phyloP scores from a whole-genome alignment of 164 flowering plant species.

The Aristolochia contorta region DNA sequence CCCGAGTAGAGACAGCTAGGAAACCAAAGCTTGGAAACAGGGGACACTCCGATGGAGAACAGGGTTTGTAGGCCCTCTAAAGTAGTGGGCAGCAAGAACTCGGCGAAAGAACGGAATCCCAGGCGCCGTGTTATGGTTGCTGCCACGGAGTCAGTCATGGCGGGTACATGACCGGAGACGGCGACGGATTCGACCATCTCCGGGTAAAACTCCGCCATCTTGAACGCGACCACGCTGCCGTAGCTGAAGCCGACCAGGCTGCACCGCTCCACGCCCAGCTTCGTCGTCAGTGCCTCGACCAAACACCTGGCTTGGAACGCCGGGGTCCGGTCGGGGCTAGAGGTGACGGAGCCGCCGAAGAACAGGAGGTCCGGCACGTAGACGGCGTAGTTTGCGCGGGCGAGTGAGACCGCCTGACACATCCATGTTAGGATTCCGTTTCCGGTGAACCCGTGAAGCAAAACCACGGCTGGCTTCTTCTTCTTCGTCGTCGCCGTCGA shows the following conservation, averaged over 20 bases:
- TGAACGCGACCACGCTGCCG: conserved; percentile 79
- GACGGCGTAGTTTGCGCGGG: conserved; percentile 42
- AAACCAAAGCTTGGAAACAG: conserved; percentile 58
- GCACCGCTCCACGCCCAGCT: conserved; percentile 60
- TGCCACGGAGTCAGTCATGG: conserved; percentile 57
- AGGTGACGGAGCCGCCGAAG: conserved; percentile 55
- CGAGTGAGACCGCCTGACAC: conserved; percentile 60
- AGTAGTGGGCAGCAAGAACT: conserved; percentile 50
- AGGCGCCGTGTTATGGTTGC: conserved; percentile 22
- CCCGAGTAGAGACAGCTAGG: conserved; percentile 56
- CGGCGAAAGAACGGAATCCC: conserved; percentile 64
- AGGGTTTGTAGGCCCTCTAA: conserved; percentile 66
- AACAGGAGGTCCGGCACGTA: conserved; percentile 78
- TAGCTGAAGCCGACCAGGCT: conserved; percentile 70
- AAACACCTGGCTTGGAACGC: conserved; percentile 59
- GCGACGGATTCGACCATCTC: conserved; percentile 47
- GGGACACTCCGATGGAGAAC: conserved; percentile 37
- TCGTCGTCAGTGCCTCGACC: conserved; percentile 33
- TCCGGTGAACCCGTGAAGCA: conserved; percentile 73
- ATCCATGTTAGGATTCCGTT: conserved; percentile 89
- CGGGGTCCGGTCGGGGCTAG: conserved; percentile 46
- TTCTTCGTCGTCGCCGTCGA: conserved; percentile 1
- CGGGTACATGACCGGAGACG: conserved; percentile 54
- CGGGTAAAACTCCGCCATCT: conserved; percentile 59
- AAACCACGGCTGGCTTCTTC: conserved; percentile 43